Evolutionary conservation across 2,329 filamentous ascomycete genomes (phyloP).

Genomic region (Mariannaea sp.): DNA sequence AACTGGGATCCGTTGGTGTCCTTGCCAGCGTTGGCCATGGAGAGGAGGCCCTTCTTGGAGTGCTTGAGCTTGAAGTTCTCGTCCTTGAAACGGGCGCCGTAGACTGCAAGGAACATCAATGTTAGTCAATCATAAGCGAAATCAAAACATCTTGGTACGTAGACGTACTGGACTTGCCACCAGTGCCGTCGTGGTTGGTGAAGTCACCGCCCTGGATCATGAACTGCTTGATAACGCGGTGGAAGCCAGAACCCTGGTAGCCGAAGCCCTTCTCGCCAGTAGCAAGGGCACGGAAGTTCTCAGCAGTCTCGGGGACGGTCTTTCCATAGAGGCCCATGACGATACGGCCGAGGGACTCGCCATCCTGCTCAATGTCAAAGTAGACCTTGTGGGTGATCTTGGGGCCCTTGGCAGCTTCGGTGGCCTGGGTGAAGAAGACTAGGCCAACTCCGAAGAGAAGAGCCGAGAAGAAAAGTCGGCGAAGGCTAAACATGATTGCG

Average conservation of each 20-base stretch:
- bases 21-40: conserved; percentile 84
- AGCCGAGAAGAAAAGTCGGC: conserved; percentile 71
- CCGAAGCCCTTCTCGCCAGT: conserved; percentile 87
- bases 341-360: conserved; percentile 73
- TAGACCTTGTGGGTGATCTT: conserved; percentile 97
- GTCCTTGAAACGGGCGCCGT: conserved; percentile 80
- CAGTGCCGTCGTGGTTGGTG: conserved; percentile 79
- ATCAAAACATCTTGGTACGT: background rate
- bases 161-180: conserved; percentile 78
- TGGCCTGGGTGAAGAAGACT: conserved; percentile 75
- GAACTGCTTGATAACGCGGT: conserved; percentile 88
- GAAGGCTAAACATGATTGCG: conserved; percentile 73
- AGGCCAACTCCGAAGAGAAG: conserved; percentile 77
- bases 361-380: conserved; percentile 82
- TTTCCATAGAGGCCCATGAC: conserved; percentile 86
- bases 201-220: conserved; percentile 95
- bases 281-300: conserved; percentile 79
- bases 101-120: conserved; percentile 58
- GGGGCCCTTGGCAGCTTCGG: conserved; percentile 79
- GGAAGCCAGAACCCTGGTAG: conserved; percentile 81
- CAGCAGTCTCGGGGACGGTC: conserved; percentile 76
- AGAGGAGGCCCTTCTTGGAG: conserved; percentile 80
- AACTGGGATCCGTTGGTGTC: conserved; percentile 91
- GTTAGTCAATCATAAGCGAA: conserved; percentile 25
- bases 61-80: conserved; percentile 98